Conservation (phyloP, 139 green algal genomes). For the Chlamydomonas sphaeroides region DNA sequence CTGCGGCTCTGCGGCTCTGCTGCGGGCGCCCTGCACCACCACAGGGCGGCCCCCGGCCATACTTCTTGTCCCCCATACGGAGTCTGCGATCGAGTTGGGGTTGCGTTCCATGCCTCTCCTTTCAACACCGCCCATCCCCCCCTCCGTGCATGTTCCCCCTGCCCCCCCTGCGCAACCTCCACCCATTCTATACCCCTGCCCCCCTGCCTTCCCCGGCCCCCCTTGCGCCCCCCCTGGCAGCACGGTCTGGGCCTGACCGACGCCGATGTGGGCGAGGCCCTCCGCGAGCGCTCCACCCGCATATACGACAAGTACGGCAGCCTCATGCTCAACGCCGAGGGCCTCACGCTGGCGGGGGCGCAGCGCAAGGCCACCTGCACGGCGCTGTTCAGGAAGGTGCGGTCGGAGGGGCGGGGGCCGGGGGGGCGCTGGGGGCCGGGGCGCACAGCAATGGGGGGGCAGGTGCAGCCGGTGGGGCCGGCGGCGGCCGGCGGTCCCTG, state of each 20-base stretch:
- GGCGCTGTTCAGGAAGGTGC: constrained; percentile 88
- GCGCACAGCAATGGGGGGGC: no score
- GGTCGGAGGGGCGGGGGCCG: background rate
- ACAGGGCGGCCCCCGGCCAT: no score
- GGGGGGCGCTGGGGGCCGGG: background rate
- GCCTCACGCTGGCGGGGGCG: constrained; percentile 73
- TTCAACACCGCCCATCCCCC: no score
- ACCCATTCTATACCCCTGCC: background rate
- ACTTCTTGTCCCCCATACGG: no score
- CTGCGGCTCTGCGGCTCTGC: no score
- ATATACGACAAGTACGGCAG: constrained; percentile 92
- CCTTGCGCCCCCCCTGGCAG: constrained; percentile 5
- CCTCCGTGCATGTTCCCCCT: no score
- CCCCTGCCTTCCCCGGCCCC: background rate
- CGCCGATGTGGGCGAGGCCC: constrained; percentile 79
- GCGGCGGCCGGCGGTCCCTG: no score
- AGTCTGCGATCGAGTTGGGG: no score
- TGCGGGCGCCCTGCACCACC: no score
- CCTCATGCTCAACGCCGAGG: constrained; percentile 84
- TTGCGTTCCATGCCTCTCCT: no score
- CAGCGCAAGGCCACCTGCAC: constrained; percentile 88
- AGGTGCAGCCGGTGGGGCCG: background rate
- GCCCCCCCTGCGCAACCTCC: no score
- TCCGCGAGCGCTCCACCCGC: constrained; percentile 81
- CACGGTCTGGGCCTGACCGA: constrained; percentile 70